These are phyloP conservation scores for Kingdonia uniflora DNA, from an alignment of 164 flowering plant species.

Conservation along the genomic window DNA sequence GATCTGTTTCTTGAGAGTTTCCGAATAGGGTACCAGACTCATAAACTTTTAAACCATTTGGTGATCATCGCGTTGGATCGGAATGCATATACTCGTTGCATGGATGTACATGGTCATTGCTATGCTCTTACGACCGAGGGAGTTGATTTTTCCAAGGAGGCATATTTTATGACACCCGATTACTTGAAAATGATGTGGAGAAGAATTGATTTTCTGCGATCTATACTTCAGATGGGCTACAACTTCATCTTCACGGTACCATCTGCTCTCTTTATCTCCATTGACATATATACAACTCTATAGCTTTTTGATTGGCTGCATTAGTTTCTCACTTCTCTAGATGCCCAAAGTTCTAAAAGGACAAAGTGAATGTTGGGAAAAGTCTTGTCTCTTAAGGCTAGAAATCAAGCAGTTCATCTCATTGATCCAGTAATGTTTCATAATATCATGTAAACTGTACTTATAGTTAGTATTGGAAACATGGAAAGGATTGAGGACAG, in stretches of 20 bases:
- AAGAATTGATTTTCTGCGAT: conserved; percentile 52
- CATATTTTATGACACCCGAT: conserved; percentile 62
- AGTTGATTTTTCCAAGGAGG: conserved; percentile 57
- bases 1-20: conserved; percentile 84
- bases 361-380: no score
- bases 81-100: conserved; percentile 58
- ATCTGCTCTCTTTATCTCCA: background rate
- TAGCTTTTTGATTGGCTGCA: no score
- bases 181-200: conserved; percentile 92
- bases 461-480: no score
- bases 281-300: no score
- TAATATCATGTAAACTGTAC: no score
- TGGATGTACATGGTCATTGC: conserved; percentile 48
- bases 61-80: conserved; percentile 67
- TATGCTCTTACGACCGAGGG: conserved; percentile 55
- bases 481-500: no score
- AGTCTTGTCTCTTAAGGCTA: no score
- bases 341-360: no score
- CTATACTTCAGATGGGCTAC: conserved; percentile 69
- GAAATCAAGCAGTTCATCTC: no score
- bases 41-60: conserved; percentile 50
- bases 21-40: conserved; percentile 50
- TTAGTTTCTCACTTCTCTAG: no score
- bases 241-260: conserved; percentile 73
- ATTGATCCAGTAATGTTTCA: no score